Evolutionary conservation across 2,329 filamentous ascomycete species (phyloP).

Genomic region (Thermothelomyces thermophilus): DNA sequence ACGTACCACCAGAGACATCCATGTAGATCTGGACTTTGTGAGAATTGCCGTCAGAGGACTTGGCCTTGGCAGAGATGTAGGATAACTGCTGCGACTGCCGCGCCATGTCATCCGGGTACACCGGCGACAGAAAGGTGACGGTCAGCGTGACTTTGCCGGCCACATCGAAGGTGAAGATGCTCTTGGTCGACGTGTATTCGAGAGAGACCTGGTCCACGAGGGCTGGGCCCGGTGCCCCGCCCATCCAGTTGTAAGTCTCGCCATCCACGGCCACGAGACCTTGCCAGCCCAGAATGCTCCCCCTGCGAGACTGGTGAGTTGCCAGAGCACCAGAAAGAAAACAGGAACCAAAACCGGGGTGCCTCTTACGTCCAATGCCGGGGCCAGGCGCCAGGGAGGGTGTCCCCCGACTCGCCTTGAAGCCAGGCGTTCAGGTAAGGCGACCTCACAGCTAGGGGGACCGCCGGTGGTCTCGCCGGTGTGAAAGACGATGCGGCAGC

Average conservation of each 20-base stretch:
- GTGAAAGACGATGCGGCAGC: slow-evolving; percentile 24
- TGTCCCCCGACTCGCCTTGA: slow-evolving; percentile 54
- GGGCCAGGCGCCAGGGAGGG: slow-evolving; percentile 63
- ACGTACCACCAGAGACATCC: slow-evolving; percentile 62
- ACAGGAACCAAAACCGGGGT: slow-evolving; percentile 14
- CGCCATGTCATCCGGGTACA: slow-evolving; percentile 59
- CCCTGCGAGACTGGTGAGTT: slow-evolving; percentile 34
- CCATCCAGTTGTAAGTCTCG: slow-evolving; percentile 58
- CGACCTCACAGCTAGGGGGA: slow-evolving; percentile 64
- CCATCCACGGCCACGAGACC: slow-evolving; percentile 64
- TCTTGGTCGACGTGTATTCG: slow-evolving; percentile 66
- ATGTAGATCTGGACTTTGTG: slow-evolving; percentile 66
- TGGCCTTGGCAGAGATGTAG: slow-evolving; percentile 59
- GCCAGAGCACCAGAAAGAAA: background rate
- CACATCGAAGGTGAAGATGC: slow-evolving; percentile 62
- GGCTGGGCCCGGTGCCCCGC: slow-evolving; percentile 42
- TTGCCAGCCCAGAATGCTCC: slow-evolving; percentile 56
- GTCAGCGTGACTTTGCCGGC: slow-evolving; percentile 56
- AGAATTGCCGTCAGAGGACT: slow-evolving; percentile 52
- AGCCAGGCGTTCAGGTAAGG: slow-evolving; percentile 71
- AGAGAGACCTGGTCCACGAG: slow-evolving; percentile 55
- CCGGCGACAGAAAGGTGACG: slow-evolving; percentile 63
- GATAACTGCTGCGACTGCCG: slow-evolving; percentile 65
- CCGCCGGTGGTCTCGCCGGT: slow-evolving; percentile 30
- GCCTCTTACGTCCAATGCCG: slow-evolving; percentile 59